Evolutionary conservation across 2,329 filamentous ascomycete genomes (phyloP).

Genomic region (Trichoderma brevicompactum): DNA sequence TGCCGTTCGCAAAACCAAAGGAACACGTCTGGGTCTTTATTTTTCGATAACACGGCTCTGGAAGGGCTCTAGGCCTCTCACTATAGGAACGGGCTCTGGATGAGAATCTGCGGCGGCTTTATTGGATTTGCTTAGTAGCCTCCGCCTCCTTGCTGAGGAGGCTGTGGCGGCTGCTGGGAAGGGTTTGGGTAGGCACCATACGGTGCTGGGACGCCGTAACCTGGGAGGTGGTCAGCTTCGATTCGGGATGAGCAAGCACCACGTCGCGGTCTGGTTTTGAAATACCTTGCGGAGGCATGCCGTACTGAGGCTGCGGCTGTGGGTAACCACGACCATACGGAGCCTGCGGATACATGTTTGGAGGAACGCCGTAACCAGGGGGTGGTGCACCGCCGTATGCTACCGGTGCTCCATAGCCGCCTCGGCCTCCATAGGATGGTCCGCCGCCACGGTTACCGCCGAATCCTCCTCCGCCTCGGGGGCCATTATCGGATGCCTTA

Average conservation of each 20-base stretch:
- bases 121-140: slow-evolving; percentile 32
- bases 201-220: slow-evolving; percentile 43
- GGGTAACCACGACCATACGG: slow-evolving; percentile 48
- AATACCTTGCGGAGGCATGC: slow-evolving; percentile 49
- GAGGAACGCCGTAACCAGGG: slow-evolving; percentile 43
- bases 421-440: slow-evolving; percentile 49
- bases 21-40: slow-evolving; percentile 21
- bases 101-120: slow-evolving; percentile 14
- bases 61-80: slow-evolving; percentile 12
- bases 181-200: slow-evolving; percentile 49
- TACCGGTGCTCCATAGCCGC: slow-evolving; percentile 49
- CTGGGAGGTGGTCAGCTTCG: slow-evolving; percentile 34
- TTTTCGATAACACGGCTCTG: slow-evolving; percentile 22
- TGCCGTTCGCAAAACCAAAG: slow-evolving; percentile 27
- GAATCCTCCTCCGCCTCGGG: slow-evolving; percentile 52
- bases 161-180: slow-evolving; percentile 34
- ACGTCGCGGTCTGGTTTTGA: slow-evolving; percentile 17
- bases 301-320: slow-evolving; percentile 43
- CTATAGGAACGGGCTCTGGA: slow-evolving; percentile 3
- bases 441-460: slow-evolving; percentile 47
- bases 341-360: slow-evolving; percentile 46
- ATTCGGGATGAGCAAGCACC: background rate
- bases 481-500: slow-evolving; percentile 83
- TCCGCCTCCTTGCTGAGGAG: slow-evolving; percentile 33
- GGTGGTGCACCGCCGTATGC: slow-evolving; percentile 43